Conservation (phyloP, 2,329 filamentous ascomycete genomes). For the Mycocentrospora acerina region DNA sequence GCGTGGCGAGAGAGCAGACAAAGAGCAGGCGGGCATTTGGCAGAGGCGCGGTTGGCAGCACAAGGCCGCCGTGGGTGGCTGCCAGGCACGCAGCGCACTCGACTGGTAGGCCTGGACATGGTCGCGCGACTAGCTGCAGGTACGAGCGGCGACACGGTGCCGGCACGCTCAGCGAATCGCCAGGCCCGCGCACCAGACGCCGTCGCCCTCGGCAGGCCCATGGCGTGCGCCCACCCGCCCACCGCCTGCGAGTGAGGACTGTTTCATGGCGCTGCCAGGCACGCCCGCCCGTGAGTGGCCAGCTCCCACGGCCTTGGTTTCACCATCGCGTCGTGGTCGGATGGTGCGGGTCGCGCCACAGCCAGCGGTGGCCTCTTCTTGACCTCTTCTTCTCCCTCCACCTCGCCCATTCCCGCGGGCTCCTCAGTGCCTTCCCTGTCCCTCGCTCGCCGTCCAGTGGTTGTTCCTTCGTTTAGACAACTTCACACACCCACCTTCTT, state of each 20-base stretch:
- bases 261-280: slow-evolving; percentile 32
- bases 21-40: no score
- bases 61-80: no score
- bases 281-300: slow-evolving; percentile 22
- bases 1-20: no score
- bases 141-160: no score
- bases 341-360: slow-evolving; percentile 4
- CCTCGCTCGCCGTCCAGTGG: slow-evolving; percentile 2
- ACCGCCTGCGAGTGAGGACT: slow-evolving; percentile 14
- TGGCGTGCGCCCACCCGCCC: no score
- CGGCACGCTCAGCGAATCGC: no score
- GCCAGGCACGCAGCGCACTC: no score
- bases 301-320: slow-evolving; percentile 19
- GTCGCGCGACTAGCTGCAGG: no score
- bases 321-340: slow-evolving; percentile 11
- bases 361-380: slow-evolving; percentile 9
- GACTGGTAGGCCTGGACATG: no score
- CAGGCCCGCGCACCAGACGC: no score
- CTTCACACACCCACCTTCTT: slow-evolving; percentile 9
- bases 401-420: slow-evolving; percentile 5
- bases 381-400: not conserved
- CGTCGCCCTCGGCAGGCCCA: not conserved
- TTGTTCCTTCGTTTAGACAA: not conserved
- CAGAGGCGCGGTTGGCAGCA: no score
- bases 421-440: slow-evolving; percentile 21